Evolutionary conservation across 2,329 filamentous ascomycete species (phyloP), one percentile per base, ranked within the genome.

Genomic region (Teratosphaeria epicoccoides): DNA sequence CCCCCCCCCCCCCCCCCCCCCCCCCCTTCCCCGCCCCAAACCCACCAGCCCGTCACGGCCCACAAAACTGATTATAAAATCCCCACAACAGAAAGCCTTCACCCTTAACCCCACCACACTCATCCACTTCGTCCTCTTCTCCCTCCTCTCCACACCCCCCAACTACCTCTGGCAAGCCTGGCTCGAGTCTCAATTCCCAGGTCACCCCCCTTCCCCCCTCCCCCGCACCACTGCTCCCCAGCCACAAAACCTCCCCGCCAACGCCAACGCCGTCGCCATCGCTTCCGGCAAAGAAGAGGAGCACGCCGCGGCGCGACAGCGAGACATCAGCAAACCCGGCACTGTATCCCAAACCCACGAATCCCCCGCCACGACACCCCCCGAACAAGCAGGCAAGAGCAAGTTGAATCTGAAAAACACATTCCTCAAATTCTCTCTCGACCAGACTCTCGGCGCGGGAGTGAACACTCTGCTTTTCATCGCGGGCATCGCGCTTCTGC

Each of bases 161-260:
- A 96, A 96, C 70, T 87, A 88, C 64, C 66, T 87, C 61, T 95
- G 88, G 89, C 89, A 95, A 75, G 77, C 81, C 40, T 87, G 79
- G 64, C 76, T 95, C 49, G 89, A 95, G 69, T 72, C 77, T 5
- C 70, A 74, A 3, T 94, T 88, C 63, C 89, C 89, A 0, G 83
- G 84, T 0, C 78, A 80, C 59, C 76, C 76, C 49, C 54, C n/a
- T n/a, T n/a, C n/a, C n/a, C n/a, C n/a, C n/a, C n/a, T n/a, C n/a
- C n/a, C n/a, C n/a, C n/a, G n/a, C n/a, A n/a, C n/a, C n/a, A n/a
- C n/a, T n/a, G n/a, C n/a, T n/a, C n/a, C n/a, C n/a, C n/a, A n/a
- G n/a, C n/a, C n/a, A n/a, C n/a, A 66, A 3, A 67, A 37, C 29
- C 55, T 60, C 12, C 51, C 61, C 20, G 51, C 55, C 9, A 49